These are phyloP conservation scores for Peltaster fructicola DNA, from an alignment of 2,329 filamentous ascomycete genomes.

Conservation along the genomic window DNA sequence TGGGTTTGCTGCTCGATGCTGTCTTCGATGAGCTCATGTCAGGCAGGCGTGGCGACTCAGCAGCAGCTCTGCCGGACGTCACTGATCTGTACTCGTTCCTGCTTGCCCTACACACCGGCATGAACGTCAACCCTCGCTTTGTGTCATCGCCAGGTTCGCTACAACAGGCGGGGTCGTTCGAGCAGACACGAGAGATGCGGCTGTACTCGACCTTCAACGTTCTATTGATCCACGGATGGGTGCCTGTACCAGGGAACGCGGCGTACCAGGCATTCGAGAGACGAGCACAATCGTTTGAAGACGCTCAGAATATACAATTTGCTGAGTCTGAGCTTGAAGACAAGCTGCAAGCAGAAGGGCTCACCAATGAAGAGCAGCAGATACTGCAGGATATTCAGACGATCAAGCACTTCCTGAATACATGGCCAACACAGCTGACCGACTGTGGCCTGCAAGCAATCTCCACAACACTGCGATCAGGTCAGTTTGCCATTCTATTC, in stretches of 20 bases:
- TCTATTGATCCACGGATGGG: slow-evolving; percentile 84
- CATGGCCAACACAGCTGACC: slow-evolving; percentile 76
- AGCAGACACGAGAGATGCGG: slow-evolving; percentile 73
- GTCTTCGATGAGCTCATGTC: slow-evolving; percentile 90
- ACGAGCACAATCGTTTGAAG: slow-evolving; percentile 72
- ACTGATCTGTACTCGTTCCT: slow-evolving; percentile 77
- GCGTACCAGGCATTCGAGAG: slow-evolving; percentile 54
- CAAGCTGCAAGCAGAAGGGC: slow-evolving; percentile 47
- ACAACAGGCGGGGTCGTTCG: slow-evolving; percentile 53
- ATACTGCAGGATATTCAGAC: slow-evolving; percentile 66
- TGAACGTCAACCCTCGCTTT: slow-evolving; percentile 94
- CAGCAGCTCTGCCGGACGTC: slow-evolving; percentile 60
- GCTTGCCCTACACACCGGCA: slow-evolving; percentile 76
- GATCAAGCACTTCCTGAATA: slow-evolving; percentile 67
- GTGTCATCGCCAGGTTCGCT: slow-evolving; percentile 33
- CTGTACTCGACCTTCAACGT: slow-evolving; percentile 80
- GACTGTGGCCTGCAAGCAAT: slow-evolving; percentile 63
- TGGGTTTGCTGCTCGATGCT: slow-evolving; percentile 70
- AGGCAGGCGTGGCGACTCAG: slow-evolving; percentile 45
- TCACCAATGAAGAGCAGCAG: slow-evolving; percentile 57
- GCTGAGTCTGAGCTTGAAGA: slow-evolving; percentile 74
- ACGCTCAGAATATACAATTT: slow-evolving; percentile 77
- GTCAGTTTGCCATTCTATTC: slow-evolving; percentile 78
- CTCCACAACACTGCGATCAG: slow-evolving; percentile 50
- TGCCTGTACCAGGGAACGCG: slow-evolving; percentile 49